phyloP scores from a whole-genome alignment of 2,329 filamentous ascomycete species.

The Fusarium sp. region DNA sequence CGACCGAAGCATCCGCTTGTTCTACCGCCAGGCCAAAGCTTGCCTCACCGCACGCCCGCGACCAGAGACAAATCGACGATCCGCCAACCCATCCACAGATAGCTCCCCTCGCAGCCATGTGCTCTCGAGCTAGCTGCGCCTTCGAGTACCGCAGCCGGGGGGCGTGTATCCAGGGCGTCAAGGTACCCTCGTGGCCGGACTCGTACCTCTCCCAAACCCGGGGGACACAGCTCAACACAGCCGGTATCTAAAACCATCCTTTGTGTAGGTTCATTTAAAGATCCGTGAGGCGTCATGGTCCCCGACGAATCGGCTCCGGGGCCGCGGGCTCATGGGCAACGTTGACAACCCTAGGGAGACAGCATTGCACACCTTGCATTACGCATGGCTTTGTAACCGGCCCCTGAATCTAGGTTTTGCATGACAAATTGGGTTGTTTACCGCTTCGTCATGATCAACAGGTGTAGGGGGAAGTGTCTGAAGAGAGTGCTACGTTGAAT shows the following conservation, averaged over 20 bases:
- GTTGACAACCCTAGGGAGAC: slow-evolving; percentile 7
- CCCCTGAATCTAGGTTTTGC: slow-evolving; percentile 10
- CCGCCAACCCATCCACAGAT: slow-evolving; percentile 36
- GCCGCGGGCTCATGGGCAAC: slow-evolving; percentile 37
- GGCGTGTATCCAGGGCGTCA: slow-evolving; percentile 25
- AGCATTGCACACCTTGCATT: slow-evolving; percentile 20
- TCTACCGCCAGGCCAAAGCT: slow-evolving; percentile 16
- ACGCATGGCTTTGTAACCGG: slow-evolving; percentile 15
- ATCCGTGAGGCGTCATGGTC: slow-evolving; percentile 4
- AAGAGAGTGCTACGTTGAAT: slow-evolving; percentile 5
- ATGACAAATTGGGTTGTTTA: slow-evolving; percentile 8
- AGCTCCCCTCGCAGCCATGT: slow-evolving; percentile 37
- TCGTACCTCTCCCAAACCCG: slow-evolving; percentile 14
- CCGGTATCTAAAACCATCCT: background rate
- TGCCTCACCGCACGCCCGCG: slow-evolving; percentile 25
- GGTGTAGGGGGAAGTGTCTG: slow-evolving; percentile 30
- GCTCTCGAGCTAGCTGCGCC: slow-evolving; percentile 20
- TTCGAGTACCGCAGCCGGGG: slow-evolving; percentile 21
- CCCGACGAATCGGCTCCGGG: slow-evolving; percentile 36
- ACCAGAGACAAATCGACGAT: slow-evolving; percentile 20
- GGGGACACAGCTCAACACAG: background rate
- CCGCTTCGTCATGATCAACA: slow-evolving; percentile 20
- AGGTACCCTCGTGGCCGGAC: slow-evolving; percentile 4
- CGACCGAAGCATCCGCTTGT: slow-evolving; percentile 14
- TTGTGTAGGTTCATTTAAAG: slow-evolving; percentile 13